phyloP scores from a whole-genome alignment of 345 rosid genomes.

The Corymbia maculata region DNA sequence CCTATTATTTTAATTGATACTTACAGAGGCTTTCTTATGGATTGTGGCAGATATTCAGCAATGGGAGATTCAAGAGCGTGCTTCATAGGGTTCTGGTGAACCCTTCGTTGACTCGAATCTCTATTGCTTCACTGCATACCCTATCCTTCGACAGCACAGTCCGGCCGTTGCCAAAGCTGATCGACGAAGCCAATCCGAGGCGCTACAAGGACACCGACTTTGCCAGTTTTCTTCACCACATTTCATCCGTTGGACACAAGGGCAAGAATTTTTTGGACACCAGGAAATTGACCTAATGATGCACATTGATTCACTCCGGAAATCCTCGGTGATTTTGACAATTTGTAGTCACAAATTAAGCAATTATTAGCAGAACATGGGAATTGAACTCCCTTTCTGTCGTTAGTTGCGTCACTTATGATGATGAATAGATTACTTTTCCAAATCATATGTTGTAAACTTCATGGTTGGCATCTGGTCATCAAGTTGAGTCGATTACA shows the following conservation, averaged over 20 bases:
- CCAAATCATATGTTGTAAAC: not conserved
- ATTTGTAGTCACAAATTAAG: not conserved
- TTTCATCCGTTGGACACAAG: slow-evolving; percentile 7
- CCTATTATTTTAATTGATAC: not conserved
- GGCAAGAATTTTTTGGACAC: slow-evolving; percentile 19
- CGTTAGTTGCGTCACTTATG: not conserved
- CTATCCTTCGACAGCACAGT: slow-evolving; percentile 7
- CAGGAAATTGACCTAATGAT: slow-evolving; percentile 5
- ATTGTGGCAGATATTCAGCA: slow-evolving; percentile 25
- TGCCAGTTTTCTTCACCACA: slow-evolving; percentile 12
- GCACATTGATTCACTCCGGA: not conserved
- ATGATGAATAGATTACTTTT: not conserved
- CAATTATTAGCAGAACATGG: not conserved
- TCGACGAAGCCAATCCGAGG: slow-evolving; percentile 10
- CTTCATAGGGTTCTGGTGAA: slow-evolving; percentile 27
- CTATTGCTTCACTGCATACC: slow-evolving; percentile 27
- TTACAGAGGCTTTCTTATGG: not conserved
- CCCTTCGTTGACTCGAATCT: slow-evolving; percentile 7
- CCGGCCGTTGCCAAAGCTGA: slow-evolving; percentile 12
- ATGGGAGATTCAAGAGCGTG: slow-evolving; percentile 29
- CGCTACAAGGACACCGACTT: slow-evolving; percentile 23
- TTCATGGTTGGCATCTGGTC: not conserved
- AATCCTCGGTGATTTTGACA: not conserved
- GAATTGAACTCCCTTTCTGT: not conserved
- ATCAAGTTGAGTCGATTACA: not conserved